Conservation (phyloP, 495 filamentous ascomycete species). For the Corynascus novoguineensis region DNA sequence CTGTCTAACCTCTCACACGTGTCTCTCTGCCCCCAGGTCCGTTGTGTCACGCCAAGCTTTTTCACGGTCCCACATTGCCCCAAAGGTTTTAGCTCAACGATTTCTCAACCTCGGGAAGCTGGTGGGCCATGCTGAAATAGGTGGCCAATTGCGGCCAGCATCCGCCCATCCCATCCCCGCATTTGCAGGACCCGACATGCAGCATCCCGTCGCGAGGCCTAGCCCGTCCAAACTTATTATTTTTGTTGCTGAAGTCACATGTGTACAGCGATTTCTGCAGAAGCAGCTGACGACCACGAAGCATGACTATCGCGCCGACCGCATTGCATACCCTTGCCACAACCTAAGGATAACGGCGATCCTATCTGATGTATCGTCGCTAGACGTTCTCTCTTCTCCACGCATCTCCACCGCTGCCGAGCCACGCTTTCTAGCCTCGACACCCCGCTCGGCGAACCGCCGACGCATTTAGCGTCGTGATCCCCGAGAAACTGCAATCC, state of each 20-base stretch:
- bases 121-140: not conserved
- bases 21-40: not conserved
- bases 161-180: not conserved
- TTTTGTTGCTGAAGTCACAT: constrained; percentile 6
- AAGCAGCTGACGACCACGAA: not conserved
- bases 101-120: constrained; percentile 11
- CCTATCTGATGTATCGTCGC: not conserved
- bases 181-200: not conserved
- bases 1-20: too few species aligned
- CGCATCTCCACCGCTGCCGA: not conserved
- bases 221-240: constrained; percentile 2
- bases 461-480: not conserved
- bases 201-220: not conserved
- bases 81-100: constrained; percentile 10
- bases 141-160: not conserved
- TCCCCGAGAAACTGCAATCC: not conserved
- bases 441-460: not conserved
- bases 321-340: not conserved
- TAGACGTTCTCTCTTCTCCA: not conserved
- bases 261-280: not conserved
- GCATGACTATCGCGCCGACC: constrained; percentile 3
- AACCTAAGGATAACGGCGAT: not conserved
- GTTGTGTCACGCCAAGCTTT: not conserved
- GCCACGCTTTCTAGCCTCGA: not conserved
- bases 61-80: not conserved